Conservation (phyloP, 805 yeast species). For the Barnettozyma sucrosica region DNA sequence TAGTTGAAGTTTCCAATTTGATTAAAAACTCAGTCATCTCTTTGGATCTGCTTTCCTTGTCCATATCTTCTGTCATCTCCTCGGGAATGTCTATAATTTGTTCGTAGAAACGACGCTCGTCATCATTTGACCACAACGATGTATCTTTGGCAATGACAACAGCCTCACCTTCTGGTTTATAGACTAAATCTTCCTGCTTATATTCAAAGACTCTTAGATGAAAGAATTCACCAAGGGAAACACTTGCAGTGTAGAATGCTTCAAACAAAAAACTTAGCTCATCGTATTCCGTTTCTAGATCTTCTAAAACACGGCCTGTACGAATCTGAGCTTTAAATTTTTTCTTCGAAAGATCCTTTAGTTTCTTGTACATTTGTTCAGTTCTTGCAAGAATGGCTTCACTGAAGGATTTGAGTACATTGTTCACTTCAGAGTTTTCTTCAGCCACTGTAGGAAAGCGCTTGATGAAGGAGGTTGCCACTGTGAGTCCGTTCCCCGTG, state of each 20-base stretch:
- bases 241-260: slow-evolving; percentile 38
- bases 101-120: slow-evolving; percentile 60
- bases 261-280: slow-evolving; percentile 33
- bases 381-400: slow-evolving; percentile 37
- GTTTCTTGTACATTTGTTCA: slow-evolving; percentile 30
- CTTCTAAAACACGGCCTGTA: slow-evolving; percentile 51
- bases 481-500: slow-evolving; percentile 28
- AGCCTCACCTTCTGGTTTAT: slow-evolving; percentile 22
- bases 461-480: slow-evolving; percentile 46
- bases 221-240: slow-evolving; percentile 38
- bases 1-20: slow-evolving; percentile 36
- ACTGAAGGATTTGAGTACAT: slow-evolving; percentile 37
- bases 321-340: slow-evolving; percentile 54
- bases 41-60: slow-evolving; percentile 27
- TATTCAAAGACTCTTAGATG: slow-evolving; percentile 33
- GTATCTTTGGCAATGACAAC: slow-evolving; percentile 26
- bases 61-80: slow-evolving; percentile 25
- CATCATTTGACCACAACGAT: slow-evolving; percentile 58
- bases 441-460: slow-evolving; percentile 34
- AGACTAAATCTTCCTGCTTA: slow-evolving; percentile 23
- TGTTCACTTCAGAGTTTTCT: slow-evolving; percentile 24
- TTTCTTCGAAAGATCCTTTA: slow-evolving; percentile 31
- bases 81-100: slow-evolving; percentile 40
- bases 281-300: slow-evolving; percentile 32
- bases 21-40: slow-evolving; percentile 38